These are phyloP conservation scores for Beauveria pseudobassiana DNA, from an alignment of 2,329 filamentous ascomycete species.

Conservation along the genomic window DNA sequence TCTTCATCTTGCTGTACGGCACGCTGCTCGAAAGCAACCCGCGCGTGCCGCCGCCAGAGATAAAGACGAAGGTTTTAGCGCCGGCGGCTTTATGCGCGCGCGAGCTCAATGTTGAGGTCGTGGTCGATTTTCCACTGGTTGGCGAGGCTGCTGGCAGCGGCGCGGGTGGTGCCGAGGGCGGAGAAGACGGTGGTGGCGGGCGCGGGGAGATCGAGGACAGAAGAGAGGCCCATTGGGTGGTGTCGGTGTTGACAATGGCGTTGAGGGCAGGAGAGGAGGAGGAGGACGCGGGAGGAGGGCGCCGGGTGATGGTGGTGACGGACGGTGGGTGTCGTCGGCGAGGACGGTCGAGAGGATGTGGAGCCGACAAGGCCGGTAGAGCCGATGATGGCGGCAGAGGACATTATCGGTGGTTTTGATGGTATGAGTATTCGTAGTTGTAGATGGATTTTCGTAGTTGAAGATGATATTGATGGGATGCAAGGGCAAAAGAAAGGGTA, in stretches of 20 bases:
- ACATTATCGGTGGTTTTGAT: constrained; percentile 15
- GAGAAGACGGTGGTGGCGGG: constrained; percentile 64
- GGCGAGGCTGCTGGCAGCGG: constrained; percentile 64
- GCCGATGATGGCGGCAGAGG: constrained; percentile 48
- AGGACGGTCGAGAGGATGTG: constrained; percentile 66
- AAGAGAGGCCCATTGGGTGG: constrained; percentile 57
- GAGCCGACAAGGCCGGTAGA: constrained; percentile 64
- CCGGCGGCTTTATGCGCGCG: constrained; percentile 62
- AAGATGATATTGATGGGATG: background rate
- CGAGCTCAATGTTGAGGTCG: constrained; percentile 75
- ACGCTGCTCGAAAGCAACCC: constrained; percentile 34
- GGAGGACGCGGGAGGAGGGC: constrained; percentile 42
- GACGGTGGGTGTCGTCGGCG: constrained; percentile 40
- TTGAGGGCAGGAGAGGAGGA: constrained; percentile 44
- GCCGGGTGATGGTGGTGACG: constrained; percentile 60
- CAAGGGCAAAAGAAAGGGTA: background rate
- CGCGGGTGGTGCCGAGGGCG: constrained; percentile 72
- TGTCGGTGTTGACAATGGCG: constrained; percentile 56
- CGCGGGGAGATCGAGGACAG: constrained; percentile 45
- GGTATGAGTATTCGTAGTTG: background rate
- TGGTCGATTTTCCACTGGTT: constrained; percentile 84
- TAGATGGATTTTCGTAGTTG: background rate
- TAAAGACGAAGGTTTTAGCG: constrained; percentile 66
- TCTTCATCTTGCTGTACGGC: constrained; percentile 66
- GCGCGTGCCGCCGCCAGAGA: constrained; percentile 52